A percentile compares a stretch with the other conserved stretches of the same genome.
Evolutionary conservation across 2,329 filamentous ascomycete genomes (phyloP).

Genomic region (Sporothrix luriei): DNA sequence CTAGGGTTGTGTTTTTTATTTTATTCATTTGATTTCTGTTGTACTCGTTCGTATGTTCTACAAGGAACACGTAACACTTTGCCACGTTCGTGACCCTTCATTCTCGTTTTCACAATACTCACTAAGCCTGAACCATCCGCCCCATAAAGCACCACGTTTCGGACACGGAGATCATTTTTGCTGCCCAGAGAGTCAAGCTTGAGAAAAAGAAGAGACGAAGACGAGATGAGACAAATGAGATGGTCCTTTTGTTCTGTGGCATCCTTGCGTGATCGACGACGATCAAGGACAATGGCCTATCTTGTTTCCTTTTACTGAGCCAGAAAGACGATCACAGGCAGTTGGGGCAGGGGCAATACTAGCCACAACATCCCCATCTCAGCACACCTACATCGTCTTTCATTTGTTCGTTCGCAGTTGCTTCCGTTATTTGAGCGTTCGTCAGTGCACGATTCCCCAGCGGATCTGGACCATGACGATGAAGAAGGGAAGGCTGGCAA

Average conservation of each 20-base stretch:
- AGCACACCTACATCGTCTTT: no score
- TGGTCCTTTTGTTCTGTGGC: not conserved
- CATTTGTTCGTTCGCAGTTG: not conserved
- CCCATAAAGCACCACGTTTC: not conserved
- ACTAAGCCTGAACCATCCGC: not conserved
- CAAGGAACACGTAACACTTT: no score
- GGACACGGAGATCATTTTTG: not conserved
- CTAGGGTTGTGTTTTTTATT: no score
- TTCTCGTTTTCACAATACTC: not conserved
- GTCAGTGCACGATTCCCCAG: not conserved
- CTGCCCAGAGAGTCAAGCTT: not conserved
- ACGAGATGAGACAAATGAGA: not conserved
- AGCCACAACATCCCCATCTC: no score
- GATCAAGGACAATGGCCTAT: not conserved
- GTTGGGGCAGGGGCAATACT: not conserved
- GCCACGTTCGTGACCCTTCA: not conserved
- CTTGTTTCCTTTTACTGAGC: not conserved
- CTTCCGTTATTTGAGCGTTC: not conserved
- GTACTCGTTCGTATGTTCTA: no score
- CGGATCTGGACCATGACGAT: not conserved
- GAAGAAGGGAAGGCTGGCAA: not conserved
- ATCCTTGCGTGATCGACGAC: conserved; percentile 14
- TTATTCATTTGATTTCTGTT: no score
- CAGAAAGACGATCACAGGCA: conserved; percentile 1
- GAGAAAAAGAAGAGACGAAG: not conserved